phyloP scores from a whole-genome alignment of 441 rosid genomes.

The Hypseocharis bilobata region DNA sequence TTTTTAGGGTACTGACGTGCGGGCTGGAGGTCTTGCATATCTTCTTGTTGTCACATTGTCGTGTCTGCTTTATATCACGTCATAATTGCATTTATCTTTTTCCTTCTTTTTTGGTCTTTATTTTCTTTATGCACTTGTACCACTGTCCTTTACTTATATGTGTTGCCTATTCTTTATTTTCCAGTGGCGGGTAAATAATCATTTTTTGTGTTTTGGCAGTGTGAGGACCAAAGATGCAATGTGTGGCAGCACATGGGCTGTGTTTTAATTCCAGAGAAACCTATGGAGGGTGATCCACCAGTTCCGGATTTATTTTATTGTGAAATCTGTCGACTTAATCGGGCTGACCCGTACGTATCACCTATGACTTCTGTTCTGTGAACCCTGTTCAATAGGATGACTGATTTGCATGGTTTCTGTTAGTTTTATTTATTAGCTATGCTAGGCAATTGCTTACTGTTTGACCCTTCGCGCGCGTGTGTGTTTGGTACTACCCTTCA shows the following conservation, averaged over 20 bases:
- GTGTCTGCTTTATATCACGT: too few species aligned
- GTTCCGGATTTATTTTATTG: conserved; percentile 77
- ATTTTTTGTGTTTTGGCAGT: conserved; percentile 39
- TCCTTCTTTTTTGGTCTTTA: too few species aligned
- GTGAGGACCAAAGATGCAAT: conserved; percentile 68
- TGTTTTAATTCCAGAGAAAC: conserved; percentile 69
- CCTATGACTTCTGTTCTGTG: not conserved
- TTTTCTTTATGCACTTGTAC: too few species aligned
- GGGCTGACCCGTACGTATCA: conserved; percentile 88
- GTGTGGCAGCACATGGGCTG: conserved; percentile 85
- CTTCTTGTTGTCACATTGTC: too few species aligned
- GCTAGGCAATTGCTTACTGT: not conserved
- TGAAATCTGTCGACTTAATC: conserved; percentile 79
- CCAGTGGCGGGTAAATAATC: not conserved
- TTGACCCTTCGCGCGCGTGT: too few species aligned
- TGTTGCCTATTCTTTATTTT: conserved; percentile 11
- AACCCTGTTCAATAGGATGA: not conserved
- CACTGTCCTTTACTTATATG: not conserved
- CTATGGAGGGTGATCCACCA: conserved; percentile 51
- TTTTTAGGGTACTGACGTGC: too few species aligned
- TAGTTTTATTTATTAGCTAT: too few species aligned
- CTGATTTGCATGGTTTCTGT: not conserved
- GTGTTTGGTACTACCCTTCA: too few species aligned
- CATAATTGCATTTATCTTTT: too few species aligned
- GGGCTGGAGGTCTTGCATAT: too few species aligned